phyloP scores from a whole-genome alignment of 805 yeast genomes.

The Saturnispora ahearnii region DNA sequence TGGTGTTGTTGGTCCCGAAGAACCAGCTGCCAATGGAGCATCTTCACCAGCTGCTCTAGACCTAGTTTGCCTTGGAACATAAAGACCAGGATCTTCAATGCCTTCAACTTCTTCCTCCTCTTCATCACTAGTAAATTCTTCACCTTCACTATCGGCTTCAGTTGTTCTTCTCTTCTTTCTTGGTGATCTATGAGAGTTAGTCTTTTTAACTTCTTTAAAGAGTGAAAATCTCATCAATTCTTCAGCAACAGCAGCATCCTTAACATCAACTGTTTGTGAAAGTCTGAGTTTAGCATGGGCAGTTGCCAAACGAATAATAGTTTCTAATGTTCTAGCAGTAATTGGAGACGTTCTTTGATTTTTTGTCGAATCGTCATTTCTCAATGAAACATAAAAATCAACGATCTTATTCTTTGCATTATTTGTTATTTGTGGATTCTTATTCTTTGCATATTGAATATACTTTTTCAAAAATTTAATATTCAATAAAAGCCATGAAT shows the following conservation, averaged over 20 bases:
- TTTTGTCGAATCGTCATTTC: slow-evolving; percentile 59
- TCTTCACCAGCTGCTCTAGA: slow-evolving; percentile 4
- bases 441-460: slow-evolving; percentile 85
- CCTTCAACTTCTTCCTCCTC: slow-evolving; percentile 10
- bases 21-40: neutral
- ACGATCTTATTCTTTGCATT: slow-evolving; percentile 77
- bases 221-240: slow-evolving; percentile 76
- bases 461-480: slow-evolving; percentile 87
- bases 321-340: slow-evolving; percentile 96
- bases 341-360: slow-evolving; percentile 83
- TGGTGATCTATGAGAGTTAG: slow-evolving; percentile 24
- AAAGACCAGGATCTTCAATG: slow-evolving; percentile 10
- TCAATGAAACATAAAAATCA: slow-evolving; percentile 64
- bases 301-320: slow-evolving; percentile 86
- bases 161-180: slow-evolving; percentile 30
- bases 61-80: slow-evolving; percentile 12
- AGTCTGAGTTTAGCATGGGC: slow-evolving; percentile 97
- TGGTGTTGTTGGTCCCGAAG: neutral
- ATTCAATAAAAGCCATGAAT: slow-evolving; percentile 44
- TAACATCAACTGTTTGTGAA: slow-evolving; percentile 59
- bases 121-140: slow-evolving; percentile 15
- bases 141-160: slow-evolving; percentile 8
- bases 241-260: slow-evolving; percentile 83
- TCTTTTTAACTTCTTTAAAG: slow-evolving; percentile 52
- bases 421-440: slow-evolving; percentile 73